Evolutionary conservation across 768 basidiomycete species (phyloP).

Genomic region (Albatrellus ellisii): DNA sequence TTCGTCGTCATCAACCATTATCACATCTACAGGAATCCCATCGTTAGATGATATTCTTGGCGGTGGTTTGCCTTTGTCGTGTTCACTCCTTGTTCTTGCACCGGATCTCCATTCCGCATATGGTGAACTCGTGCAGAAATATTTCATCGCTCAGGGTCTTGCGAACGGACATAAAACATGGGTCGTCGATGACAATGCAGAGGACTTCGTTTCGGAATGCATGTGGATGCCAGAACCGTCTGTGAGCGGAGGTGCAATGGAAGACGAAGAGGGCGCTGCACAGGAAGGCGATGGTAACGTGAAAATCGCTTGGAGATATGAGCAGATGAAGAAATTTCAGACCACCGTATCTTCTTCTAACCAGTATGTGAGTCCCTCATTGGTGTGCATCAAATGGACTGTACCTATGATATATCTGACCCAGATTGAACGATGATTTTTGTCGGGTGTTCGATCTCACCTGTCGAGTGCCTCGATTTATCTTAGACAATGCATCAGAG

Average conservation of each 20-base stretch:
- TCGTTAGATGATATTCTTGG: slow-evolving; percentile 94
- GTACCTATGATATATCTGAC: not conserved
- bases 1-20: slow-evolving; percentile 36
- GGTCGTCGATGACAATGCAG: slow-evolving; percentile 47
- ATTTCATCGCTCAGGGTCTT: slow-evolving; percentile 83
- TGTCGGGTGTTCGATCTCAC: slow-evolving; percentile 68
- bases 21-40: slow-evolving; percentile 80
- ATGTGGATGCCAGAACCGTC: slow-evolving; percentile 58
- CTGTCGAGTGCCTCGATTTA: slow-evolving; percentile 34
- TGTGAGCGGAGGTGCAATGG: slow-evolving; percentile 25
- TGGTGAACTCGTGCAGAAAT: slow-evolving; percentile 73
- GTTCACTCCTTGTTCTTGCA: slow-evolving; percentile 58
- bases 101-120: slow-evolving; percentile 83
- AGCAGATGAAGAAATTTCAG: slow-evolving; percentile 83
- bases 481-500: not conserved
- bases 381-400: not conserved
- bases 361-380: slow-evolving; percentile 29
- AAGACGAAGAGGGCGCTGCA: slow-evolving; percentile 20
- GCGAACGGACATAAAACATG: slow-evolving; percentile 54
- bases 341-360: slow-evolving; percentile 53
- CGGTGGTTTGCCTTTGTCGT: slow-evolving; percentile 78
- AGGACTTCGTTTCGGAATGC: slow-evolving; percentile 49
- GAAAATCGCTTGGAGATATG: slow-evolving; percentile 97
- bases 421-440: slow-evolving; percentile 43
- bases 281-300: slow-evolving; percentile 43